Evolutionary conservation across 495 filamentous ascomycete genomes (phyloP), one percentile per base, ranked within the genome.

Genomic region (Baudoinia panamericana): DNA sequence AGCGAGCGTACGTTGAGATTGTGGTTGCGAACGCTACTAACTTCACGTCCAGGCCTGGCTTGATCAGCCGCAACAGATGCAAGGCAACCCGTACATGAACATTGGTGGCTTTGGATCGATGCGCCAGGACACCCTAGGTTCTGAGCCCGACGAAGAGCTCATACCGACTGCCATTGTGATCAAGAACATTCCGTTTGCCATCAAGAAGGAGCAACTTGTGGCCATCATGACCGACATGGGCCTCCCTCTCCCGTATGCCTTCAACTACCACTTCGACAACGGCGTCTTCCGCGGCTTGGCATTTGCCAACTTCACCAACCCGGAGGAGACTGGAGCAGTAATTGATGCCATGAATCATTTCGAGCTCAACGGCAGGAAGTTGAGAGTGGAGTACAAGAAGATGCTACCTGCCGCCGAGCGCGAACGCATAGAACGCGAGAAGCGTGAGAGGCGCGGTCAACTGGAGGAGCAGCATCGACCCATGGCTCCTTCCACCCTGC

Each of bases 221-320:
- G 71, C 76, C 42, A 66, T 94, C 49, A 96, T 97, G 90, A 87
- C 83, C 11, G 80, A 92, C 17, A 69, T 94, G 64, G 76, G 78
- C 41, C 70, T 96, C 21, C 90, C 90, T 1, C 73, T 95, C 27
- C 90, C 90, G 0, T 97, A 97, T 56, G 90, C 90, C 4, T 97
- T 97, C 71, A 97, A 97, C 63, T 97, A 97, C 52, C 90, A 97
- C 60, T 97, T 97, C 57, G 90, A 97, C 56, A 92, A 93, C 54
- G 90, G 90, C 16, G 88, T 97, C 15, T 97, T 97, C 64, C 72
- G 90, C 43, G 90, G 90, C 15, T 69, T 97, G 34, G 90, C 90
- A 8, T 97, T 97, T 60, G 90, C 90, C 61, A 97, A 97, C 63
- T 97, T 97, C 61, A 93, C 90, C 9, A 94, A 84, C 13, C 73